These are phyloP conservation scores for Lasiodiplodia theobromae DNA, from an alignment of 2,329 filamentous ascomycete genomes.

Conservation along the genomic window DNA sequence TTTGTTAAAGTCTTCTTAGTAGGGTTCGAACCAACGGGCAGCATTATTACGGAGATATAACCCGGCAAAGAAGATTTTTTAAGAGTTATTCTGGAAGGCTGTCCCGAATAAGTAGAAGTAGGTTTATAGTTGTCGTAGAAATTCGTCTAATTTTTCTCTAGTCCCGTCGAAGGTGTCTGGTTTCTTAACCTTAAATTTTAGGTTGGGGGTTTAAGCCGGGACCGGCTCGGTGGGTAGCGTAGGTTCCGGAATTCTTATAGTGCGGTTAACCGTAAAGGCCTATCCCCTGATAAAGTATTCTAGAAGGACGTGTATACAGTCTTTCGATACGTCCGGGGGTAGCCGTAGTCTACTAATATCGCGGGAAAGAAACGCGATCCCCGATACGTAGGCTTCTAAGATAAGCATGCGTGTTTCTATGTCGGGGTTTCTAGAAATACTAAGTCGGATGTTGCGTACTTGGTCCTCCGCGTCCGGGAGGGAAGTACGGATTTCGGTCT, in stretches of 20 bases:
- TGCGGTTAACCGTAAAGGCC: neutral
- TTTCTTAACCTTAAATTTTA: neutral
- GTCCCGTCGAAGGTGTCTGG: neutral
- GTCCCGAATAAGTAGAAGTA: too few relatives aligned
- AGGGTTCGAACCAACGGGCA: too few relatives aligned
- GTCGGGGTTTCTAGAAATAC: neutral
- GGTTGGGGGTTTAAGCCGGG: too few relatives aligned
- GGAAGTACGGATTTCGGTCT: too few relatives aligned
- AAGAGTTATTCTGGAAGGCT: too few relatives aligned
- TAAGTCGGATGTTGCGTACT: accelerated
- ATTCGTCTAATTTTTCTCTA: neutral
- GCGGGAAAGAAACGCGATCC: neutral
- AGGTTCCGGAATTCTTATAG: neutral
- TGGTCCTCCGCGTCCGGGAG: too few relatives aligned
- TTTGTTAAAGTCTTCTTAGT: too few relatives aligned
- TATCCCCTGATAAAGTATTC: too few relatives aligned
- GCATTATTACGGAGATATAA: too few relatives aligned
- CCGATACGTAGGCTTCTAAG: neutral
- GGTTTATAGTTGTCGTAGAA: too few relatives aligned
- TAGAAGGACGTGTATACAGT: neutral
- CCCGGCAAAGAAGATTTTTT: too few relatives aligned
- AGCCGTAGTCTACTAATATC: neutral
- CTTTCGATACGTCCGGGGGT: neutral
- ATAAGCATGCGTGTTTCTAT: neutral
- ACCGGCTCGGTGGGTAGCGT: neutral